These are phyloP conservation scores for Amborella trichopoda DNA, from an alignment of 164 flowering plant genomes.

Conservation along the genomic window DNA sequence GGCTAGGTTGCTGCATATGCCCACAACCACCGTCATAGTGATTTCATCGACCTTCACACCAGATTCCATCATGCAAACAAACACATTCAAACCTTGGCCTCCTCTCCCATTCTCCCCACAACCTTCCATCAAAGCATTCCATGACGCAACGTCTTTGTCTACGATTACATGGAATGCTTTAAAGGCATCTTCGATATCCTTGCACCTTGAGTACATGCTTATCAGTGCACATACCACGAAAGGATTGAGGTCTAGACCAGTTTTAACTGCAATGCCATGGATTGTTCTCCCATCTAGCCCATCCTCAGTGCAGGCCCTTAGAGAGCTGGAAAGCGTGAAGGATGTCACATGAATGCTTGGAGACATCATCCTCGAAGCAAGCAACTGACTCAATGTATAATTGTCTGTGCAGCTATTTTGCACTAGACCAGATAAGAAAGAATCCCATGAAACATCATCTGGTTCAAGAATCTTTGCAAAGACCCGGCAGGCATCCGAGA, in stretches of 20 bases:
- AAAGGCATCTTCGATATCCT: constrained; percentile 9
- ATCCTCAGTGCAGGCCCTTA: constrained; percentile 9
- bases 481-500: constrained; percentile 8
- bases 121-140: constrained; percentile 19
- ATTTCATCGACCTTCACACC: constrained; percentile 13
- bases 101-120: constrained; percentile 8
- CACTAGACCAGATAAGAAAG: constrained; percentile 13
- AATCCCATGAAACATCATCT: constrained; percentile 17
- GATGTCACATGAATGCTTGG: constrained; percentile 6
- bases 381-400: constrained; percentile 5
- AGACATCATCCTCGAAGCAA: constrained; percentile 11
- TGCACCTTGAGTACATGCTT: constrained; percentile 11
- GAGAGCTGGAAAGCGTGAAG: constrained; percentile 8
- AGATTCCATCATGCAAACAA: constrained; percentile 6
- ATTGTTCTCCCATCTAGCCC: constrained; percentile 5
- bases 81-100: constrained; percentile 11
- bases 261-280: constrained; percentile 14
- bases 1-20: constrained; percentile 11
- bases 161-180: constrained; percentile 6
- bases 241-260: constrained; percentile 8
- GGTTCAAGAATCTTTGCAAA: constrained; percentile 12
- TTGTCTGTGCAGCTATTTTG: constrained; percentile 13
- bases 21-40: constrained; percentile 8
- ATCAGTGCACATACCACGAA: constrained; percentile 12
- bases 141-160: constrained; percentile 13